Percentiles rank a stretch among this genome's conserved stretches.
Conservation (phyloP, 2,329 filamentous ascomycete genomes). For the Fusarium coffeatum region DNA sequence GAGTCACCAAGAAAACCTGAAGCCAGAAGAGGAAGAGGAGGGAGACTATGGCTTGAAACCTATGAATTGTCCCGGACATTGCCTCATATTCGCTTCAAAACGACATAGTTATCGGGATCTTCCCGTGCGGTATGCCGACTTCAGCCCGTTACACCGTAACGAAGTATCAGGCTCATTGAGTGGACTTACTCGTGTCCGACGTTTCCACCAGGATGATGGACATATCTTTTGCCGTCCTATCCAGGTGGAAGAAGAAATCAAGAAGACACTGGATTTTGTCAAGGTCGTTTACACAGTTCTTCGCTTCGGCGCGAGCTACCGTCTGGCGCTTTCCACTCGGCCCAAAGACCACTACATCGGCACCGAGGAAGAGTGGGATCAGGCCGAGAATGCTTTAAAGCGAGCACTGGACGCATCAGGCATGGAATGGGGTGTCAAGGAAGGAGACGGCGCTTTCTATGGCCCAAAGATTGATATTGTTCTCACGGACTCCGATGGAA, state of each 20-base stretch:
- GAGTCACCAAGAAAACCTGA: conserved; percentile 42
- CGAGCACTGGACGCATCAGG: conserved; percentile 72
- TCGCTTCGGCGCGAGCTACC: conserved; percentile 74
- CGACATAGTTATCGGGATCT: conserved; percentile 82
- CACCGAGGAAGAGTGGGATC: conserved; percentile 70
- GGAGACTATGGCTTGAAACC: conserved; percentile 87
- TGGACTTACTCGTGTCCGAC: conserved; percentile 83
- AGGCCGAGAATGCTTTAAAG: conserved; percentile 56
- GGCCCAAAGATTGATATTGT: conserved; percentile 93
- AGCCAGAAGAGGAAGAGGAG: conserved; percentile 65
- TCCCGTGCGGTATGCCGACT: conserved; percentile 87
- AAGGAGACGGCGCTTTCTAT: conserved; percentile 89
- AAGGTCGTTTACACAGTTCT: conserved; percentile 77
- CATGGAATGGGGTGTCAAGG: conserved; percentile 77
- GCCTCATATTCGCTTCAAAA: conserved; percentile 81
- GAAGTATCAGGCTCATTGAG: conserved; percentile 85
- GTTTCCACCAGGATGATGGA: conserved; percentile 91
- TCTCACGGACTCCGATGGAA: conserved; percentile 80
- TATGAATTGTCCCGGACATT: conserved; percentile 94
- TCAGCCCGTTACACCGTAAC: conserved; percentile 87
- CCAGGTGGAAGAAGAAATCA: conserved; percentile 81
- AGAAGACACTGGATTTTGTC: conserved; percentile 79
- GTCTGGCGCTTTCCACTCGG: conserved; percentile 81
- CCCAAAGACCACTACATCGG: conserved; percentile 84
- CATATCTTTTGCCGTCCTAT: conserved; percentile 88